Percentiles rank a stretch among this genome's conserved stretches.
phyloP scores from a whole-genome alignment of 2,329 filamentous ascomycete species.

The Huntiella savannae region DNA sequence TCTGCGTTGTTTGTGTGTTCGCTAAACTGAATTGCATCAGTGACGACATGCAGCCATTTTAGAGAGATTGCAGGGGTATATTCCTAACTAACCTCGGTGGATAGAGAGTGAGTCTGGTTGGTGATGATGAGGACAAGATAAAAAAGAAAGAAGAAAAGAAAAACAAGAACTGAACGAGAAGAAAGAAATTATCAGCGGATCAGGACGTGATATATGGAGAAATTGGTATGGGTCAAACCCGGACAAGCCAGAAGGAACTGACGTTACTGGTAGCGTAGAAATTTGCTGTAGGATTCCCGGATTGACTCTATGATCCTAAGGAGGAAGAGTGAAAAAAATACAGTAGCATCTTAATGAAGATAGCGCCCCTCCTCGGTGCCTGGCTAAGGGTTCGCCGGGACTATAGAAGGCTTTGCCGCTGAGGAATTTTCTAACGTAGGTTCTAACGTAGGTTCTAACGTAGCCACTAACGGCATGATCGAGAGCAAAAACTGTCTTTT shows the following conservation, averaged over 20 bases:
- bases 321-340: too few relatives aligned
- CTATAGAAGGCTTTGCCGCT: too few relatives aligned
- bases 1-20: neutral
- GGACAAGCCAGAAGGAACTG: neutral
- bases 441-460: too few relatives aligned
- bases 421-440: too few relatives aligned
- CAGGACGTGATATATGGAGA: conserved; percentile 1
- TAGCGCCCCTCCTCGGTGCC: too few relatives aligned
- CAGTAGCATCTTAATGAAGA: too few relatives aligned
- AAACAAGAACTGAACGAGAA: neutral
- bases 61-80: too few relatives aligned
- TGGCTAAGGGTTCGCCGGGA: too few relatives aligned
- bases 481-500: too few relatives aligned
- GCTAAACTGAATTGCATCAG: neutral
- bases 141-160: neutral
- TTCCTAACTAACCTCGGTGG: too few relatives aligned
- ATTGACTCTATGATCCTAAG: too few relatives aligned
- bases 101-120: neutral
- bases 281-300: conserved; percentile 1
- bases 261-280: conserved; percentile 2
- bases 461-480: too few relatives aligned
- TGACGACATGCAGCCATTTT: neutral
- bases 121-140: neutral
- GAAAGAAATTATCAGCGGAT: neutral
- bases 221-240: neutral